Conservation (phyloP, 192 early-diverging fungal species). For the Rhizoclosmatium globosum region DNA sequence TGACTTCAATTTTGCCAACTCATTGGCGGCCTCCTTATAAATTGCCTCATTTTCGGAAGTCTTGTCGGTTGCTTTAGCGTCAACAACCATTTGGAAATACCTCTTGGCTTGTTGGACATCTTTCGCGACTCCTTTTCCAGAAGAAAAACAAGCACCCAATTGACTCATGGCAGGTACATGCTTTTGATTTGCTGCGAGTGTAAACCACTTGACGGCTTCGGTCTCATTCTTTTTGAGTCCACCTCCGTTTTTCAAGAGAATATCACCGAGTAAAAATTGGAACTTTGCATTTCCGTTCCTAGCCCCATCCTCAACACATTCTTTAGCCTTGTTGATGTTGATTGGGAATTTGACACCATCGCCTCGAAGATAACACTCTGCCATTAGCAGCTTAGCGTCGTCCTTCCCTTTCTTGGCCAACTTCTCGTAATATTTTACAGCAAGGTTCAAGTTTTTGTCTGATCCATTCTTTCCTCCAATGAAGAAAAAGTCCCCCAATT, state of each 20-base stretch:
- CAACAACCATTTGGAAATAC: neutral
- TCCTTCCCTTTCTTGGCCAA: neutral
- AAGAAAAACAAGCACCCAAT: neutral
- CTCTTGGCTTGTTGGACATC: neutral
- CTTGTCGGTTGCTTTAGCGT: no score
- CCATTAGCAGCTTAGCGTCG: neutral
- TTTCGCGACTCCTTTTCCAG: neutral
- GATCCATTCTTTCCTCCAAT: neutral
- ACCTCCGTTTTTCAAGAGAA: neutral
- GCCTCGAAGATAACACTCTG: neutral
- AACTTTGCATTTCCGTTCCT: neutral
- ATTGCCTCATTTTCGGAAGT: no score
- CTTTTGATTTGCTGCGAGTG: neutral
- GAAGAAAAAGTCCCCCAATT: neutral
- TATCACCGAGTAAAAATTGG: neutral
- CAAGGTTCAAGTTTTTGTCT: neutral
- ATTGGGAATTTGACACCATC: neutral
- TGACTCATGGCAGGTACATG: neutral
- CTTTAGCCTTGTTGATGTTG: neutral
- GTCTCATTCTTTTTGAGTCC: neutral
- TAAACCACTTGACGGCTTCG: constrained; percentile 9
- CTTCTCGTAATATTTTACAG: neutral
- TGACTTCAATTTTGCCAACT: no score
- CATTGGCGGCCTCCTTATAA: no score
- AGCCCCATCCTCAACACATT: neutral